Base-by-base conservation (phyloP, 495 filamentous ascomycete genomes). In the Neurospora tetraspora region DNA sequence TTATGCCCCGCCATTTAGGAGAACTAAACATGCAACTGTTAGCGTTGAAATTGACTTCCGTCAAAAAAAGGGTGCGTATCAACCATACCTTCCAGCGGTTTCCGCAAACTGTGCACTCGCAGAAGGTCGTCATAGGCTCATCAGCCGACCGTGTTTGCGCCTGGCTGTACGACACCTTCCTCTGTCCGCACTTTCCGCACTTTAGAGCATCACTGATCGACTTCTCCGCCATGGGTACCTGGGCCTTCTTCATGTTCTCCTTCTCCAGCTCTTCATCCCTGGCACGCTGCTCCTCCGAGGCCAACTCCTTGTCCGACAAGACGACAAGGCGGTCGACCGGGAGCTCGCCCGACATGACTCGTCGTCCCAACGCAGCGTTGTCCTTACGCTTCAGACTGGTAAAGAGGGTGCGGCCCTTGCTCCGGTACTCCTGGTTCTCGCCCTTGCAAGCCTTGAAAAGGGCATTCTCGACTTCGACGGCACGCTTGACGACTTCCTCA, bases 131-230 rank as follows among this genome's bases (percentile, higher is more conserved):
- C 91, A 94, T 92, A 77, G 91, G 91, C 78, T 94, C 96, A 87
- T 99, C 96, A 65, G 96, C 96, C 82, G 89, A 91, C 75, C 96
- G 89, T 6, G 96, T 98, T 85, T 98, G 96, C 37, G 96, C 96
- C 83, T 98, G 96, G 39, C 88, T 94, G 80, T 99, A 99, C 75
- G 90, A 91, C 77, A 99, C 96, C 85, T 93, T 96, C 84, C 92
- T 94, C 86, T 97, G 88, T 47, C 89, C 89, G 80, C 96, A 98
- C 83, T 92, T 92, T 72, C 93, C 88, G 82, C 96, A 99, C 82
- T 91, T 90, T 74, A 98, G 86, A 47, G 88, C 90, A 73, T 92
- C 92, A 78, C 90, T 94, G 81, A 97, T 93, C 78, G 89, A 92
- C 82, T 92, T 94, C 80, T 97, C 92, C 3, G 88, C 92, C 82